phyloP scores from a whole-genome alignment of 1,139 yeast genomes.

The Hemisphaericaspora xylanilytica region DNA sequence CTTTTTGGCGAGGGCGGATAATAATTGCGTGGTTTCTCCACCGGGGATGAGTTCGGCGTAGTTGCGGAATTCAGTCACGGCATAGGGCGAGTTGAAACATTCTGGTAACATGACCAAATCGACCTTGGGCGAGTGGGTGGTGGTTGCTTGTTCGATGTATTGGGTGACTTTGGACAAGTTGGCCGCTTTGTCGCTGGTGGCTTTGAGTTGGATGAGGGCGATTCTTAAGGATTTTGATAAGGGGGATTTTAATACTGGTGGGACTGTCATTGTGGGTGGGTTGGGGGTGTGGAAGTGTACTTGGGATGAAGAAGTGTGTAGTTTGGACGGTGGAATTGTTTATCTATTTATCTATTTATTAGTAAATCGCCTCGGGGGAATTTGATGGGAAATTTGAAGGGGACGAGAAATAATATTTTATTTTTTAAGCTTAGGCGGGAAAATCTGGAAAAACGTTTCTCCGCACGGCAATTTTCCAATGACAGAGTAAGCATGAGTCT shows the following conservation, averaged over 20 bases:
- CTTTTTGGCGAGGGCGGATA: constrained; percentile 62
- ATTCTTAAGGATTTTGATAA: constrained; percentile 46
- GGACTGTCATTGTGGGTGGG: constrained; percentile 6
- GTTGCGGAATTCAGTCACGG: constrained; percentile 79
- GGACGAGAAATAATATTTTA: neutral
- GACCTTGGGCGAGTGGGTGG: constrained; percentile 45
- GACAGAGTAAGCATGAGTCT: too few species aligned
- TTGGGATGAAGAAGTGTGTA: neutral
- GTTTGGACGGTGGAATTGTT: neutral
- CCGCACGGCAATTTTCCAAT: neutral
- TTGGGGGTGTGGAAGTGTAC: neutral
- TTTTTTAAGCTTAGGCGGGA: too few species aligned
- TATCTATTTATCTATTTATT: too few species aligned
- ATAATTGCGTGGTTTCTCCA: constrained; percentile 64
- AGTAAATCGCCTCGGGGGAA: neutral
- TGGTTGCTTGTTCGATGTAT: constrained; percentile 50
- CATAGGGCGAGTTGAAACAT: constrained; percentile 94
- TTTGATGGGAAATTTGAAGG: neutral
- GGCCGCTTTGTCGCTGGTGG: constrained; percentile 63
- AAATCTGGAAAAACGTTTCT: too few species aligned
- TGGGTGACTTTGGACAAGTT: constrained; percentile 54
- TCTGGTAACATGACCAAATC: constrained; percentile 79
- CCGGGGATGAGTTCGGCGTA: constrained; percentile 76
- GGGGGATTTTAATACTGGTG: constrained; percentile 31
- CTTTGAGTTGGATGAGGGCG: constrained; percentile 75